Evolutionary conservation across 371 early-diverging fungal species (phyloP).

Genomic region (Mucor saturninus): DNA sequence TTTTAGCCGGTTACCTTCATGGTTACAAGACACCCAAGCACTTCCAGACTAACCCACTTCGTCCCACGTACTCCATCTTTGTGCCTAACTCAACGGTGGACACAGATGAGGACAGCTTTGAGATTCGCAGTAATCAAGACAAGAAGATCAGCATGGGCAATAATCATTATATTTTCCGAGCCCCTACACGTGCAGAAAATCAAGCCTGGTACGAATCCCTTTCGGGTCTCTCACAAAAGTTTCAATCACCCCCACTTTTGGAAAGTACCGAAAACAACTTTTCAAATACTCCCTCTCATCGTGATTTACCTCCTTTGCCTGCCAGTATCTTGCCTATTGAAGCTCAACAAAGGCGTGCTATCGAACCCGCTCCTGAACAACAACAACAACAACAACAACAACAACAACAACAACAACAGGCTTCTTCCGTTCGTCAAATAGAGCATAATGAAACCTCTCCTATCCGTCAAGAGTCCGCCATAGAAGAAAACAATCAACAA

Average conservation of each 20-base stretch:
- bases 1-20: conserved; percentile 52
- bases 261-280: conserved; percentile 5
- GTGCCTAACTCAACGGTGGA: conserved; percentile 36
- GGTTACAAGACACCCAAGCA: conserved; percentile 46
- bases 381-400: not conserved
- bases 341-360: conserved; percentile 5
- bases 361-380: not conserved
- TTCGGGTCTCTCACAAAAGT: conserved; percentile 11
- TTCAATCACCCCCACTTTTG: conserved; percentile 11
- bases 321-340: conserved; percentile 18
- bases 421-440: not conserved
- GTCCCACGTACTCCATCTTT: conserved; percentile 40
- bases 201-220: conserved; percentile 22
- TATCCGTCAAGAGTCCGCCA: too few relatives aligned
- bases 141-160: conserved; percentile 24
- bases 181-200: conserved; percentile 12
- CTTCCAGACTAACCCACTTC: conserved; percentile 38
- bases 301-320: conserved; percentile 31
- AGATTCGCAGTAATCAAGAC: conserved; percentile 30
- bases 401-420: not conserved
- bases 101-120: conserved; percentile 29
- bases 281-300: conserved; percentile 7
- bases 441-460: too few relatives aligned
- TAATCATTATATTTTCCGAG: conserved; percentile 14
- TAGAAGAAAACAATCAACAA: too few relatives aligned